Base-by-base conservation (phyloP, 345 rosid genomes). In the Raphanus raphanistrum region DNA sequence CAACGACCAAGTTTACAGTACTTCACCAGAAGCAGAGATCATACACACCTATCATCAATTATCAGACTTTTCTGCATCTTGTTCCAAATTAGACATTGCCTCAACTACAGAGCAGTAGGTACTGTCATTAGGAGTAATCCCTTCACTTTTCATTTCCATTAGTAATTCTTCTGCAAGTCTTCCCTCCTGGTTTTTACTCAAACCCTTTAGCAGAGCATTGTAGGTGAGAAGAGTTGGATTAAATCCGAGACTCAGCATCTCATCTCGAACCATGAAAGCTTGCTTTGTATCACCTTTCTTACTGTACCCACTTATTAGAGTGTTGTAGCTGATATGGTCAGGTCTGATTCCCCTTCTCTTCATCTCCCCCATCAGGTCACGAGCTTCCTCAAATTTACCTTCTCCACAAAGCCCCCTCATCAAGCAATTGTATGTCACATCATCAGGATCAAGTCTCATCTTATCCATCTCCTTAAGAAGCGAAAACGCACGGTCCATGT, bases 311-410 rank as follows among this genome's bases (percentile, higher is more conserved):
- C 97, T 92, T 67, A 92, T 92, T 16, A 95, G 80, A 48, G 99
- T 91, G 79, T 91, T 95, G 77, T 89, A 95, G 83, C 92, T 92
- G 73, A 91, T 25, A 54, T 88, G 87, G 63, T 92, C 99, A 29
- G 97, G 98, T 78, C 82, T 85, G 60, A 95, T 90, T 55, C 96
- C 98, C 77, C 91, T 82, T 70, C 77, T 84, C 84, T 91, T 89
- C 97, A 90, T 95, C 81, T 84, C 90, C n/a, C 83, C 87, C 35
- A 95, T 87, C 70, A 92, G 85, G 74, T 84, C 87, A 66, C 97
- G 90, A 74, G 99, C 99, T 86, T 89, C 89, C 80, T 92, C 90
- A 1, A 95, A 90, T 73, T 86, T 95, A 1, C 94, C 98, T 81
- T 87, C 87, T 82, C 80, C 84, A 81, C 96, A 95, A 13, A 41